Conservation (phyloP, 2,329 filamentous ascomycete species). For the Lachnellula hyalina region DNA sequence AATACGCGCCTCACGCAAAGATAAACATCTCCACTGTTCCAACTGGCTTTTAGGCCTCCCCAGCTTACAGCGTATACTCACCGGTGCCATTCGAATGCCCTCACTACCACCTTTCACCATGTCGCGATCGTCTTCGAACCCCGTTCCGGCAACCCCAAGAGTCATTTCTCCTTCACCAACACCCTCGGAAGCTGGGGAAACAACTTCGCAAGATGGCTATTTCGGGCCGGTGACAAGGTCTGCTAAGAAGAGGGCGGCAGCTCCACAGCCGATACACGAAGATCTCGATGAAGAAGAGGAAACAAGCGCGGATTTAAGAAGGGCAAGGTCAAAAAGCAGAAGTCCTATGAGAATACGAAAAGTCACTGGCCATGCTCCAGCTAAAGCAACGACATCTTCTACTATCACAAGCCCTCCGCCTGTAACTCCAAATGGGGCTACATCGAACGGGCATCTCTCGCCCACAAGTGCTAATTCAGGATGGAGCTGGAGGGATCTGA, state of each 20-base stretch:
- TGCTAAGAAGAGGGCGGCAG: constrained; percentile 53
- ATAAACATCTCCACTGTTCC: constrained; percentile 44
- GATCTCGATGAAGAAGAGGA: constrained; percentile 41
- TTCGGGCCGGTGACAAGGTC: constrained; percentile 74
- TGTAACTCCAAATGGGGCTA: constrained; percentile 33
- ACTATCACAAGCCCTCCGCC: constrained; percentile 26
- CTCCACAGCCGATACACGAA: constrained; percentile 58
- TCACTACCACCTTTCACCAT: constrained; percentile 54
- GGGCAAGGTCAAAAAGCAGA: constrained; percentile 30
- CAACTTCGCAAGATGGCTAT: constrained; percentile 53
- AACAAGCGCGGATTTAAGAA: constrained; percentile 24
- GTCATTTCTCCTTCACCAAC: constrained; percentile 87
- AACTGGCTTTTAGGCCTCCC: constrained; percentile 45
- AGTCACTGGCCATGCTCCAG: constrained; percentile 47
- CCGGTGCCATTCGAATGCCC: constrained; percentile 51
- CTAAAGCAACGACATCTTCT: constrained; percentile 40
- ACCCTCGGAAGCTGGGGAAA: constrained; percentile 50
- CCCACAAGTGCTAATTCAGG: constrained; percentile 56
- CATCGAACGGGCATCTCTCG: constrained; percentile 64
- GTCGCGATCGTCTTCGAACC: constrained; percentile 33
- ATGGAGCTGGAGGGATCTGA: constrained; percentile 82
- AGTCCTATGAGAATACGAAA: constrained; percentile 39
- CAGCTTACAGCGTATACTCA: constrained; percentile 45
- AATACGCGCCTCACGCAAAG: constrained; percentile 43
- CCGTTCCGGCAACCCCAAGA: constrained; percentile 72